These are phyloP conservation scores for Cyclocybe aegerita DNA, from an alignment of 768 basidiomycete species.

Conservation along the genomic window DNA sequence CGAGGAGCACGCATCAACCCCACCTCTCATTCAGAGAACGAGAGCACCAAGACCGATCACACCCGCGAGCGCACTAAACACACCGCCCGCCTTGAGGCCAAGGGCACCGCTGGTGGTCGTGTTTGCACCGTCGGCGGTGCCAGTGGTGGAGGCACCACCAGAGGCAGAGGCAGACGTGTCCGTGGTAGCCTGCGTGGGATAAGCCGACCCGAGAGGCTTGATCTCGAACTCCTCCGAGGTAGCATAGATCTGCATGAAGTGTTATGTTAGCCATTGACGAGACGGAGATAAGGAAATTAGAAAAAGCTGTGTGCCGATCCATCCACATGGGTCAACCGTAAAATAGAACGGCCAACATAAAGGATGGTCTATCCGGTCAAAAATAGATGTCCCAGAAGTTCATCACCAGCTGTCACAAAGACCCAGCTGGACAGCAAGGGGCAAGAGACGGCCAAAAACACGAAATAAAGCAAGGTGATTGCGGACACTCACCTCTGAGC, in stretches of 20 bases:
- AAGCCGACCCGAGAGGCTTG: conserved; percentile 52
- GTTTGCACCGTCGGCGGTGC: conserved; percentile 10
- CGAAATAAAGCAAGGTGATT: not conserved
- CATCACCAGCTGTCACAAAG: too few species aligned
- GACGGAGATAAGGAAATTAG: not conserved
- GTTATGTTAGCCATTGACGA: not conserved
- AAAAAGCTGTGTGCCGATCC: not conserved
- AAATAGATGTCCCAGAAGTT: not conserved
- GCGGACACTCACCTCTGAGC: conserved; percentile 45
- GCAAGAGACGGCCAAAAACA: not conserved
- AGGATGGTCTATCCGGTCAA: not conserved
- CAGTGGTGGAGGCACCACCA: conserved; percentile 22
- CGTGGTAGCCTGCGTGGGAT: conserved; percentile 40
- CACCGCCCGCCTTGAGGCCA: too few species aligned
- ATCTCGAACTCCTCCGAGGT: conserved; percentile 58
- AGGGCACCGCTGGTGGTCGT: conserved; percentile 1
- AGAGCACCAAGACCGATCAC: too few species aligned
- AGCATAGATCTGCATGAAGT: conserved; percentile 49
- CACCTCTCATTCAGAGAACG: too few species aligned
- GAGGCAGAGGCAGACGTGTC: conserved; percentile 22
- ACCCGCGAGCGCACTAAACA: too few species aligned
- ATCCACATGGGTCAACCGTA: not conserved
- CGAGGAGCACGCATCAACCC: too few species aligned
- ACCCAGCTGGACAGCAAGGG: too few species aligned
- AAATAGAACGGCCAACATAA: not conserved